These are phyloP conservation scores for Fusarium concolor DNA, from an alignment of 2,329 filamentous ascomycete species.

Conservation along the genomic window DNA sequence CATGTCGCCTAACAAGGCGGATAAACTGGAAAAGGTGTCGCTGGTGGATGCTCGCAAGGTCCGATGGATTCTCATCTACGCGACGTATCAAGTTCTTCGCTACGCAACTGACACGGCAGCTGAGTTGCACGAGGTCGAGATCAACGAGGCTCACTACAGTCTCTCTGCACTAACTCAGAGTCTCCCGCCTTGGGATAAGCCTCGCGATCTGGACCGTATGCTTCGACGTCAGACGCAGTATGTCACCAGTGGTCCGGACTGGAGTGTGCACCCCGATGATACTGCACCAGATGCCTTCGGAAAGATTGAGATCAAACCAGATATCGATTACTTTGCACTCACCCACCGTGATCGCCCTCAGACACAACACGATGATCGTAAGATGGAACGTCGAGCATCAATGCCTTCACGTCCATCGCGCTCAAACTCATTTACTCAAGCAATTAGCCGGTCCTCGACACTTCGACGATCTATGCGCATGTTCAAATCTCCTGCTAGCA, in stretches of 20 bases:
- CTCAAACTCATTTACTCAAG: conserved; percentile 48
- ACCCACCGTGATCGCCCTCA: conserved; percentile 48
- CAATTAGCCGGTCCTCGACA: conserved; percentile 50
- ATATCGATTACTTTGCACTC: conserved; percentile 66
- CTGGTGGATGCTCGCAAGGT: conserved; percentile 78
- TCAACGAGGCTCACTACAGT: conserved; percentile 67
- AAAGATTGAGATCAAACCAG: conserved; percentile 62
- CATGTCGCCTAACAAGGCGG: conserved; percentile 61
- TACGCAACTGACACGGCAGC: conserved; percentile 70
- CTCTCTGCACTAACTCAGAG: conserved; percentile 57
- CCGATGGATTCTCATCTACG: conserved; percentile 82
- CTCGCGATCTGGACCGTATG: conserved; percentile 44
- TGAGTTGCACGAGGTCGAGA: conserved; percentile 70
- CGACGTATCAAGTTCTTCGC: conserved; percentile 76
- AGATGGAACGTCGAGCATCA: conserved; percentile 34
- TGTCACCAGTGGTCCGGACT: conserved; percentile 20
- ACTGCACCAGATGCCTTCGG: not conserved
- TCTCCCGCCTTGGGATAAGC: conserved; percentile 61
- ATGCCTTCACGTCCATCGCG: conserved; percentile 42
- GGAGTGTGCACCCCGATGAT: conserved; percentile 23
- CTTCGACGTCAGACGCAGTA: conserved; percentile 48
- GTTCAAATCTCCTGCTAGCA: conserved; percentile 44
- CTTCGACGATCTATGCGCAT: conserved; percentile 51
- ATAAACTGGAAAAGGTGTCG: conserved; percentile 65
- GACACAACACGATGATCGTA: conserved; percentile 12